Base-by-base conservation (phyloP, 805 yeast genomes). In the Saturnispora ahearnii region DNA sequence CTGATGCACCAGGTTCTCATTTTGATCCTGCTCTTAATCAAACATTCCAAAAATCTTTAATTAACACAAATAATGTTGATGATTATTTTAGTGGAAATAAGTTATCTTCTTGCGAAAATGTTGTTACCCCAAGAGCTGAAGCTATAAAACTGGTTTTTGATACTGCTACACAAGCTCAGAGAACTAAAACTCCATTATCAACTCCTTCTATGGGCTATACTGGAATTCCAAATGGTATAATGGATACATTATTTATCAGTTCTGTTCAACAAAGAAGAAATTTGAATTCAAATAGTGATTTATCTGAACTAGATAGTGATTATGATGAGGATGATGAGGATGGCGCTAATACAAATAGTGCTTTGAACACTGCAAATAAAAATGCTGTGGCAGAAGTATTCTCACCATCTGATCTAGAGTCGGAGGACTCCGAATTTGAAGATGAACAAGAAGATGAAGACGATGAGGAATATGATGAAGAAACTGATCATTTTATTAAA, bases 101-200 rank as follows among this genome's bases (percentile, higher is more conserved):
- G 42, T 32, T 53, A 1, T 44, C 45, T n/a, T 24, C 45, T 8
- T 46, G 43, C 18, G 55, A 46, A 21, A 49, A 45, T 8, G 51
- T 49, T 21, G 49, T 60, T 13, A 66, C 71, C 3, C 72, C 72
- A 18, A 59, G 72, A 46, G 71, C 67, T 12, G 70, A 67, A 46
- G 69, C 69, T n/a, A 68, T 68, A 46, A 58, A 59, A 46, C 51
- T 66, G 45, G 71, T 67, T 31, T 68, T 68, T 52, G 69, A 66
- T 53, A 64, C 70, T 1, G 69, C 66, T 26, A 64, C 59, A 26
- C 61, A 55, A 31, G 58, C 64, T n/a, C 66, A 63, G 50, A 51
- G 67, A 32, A 43, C 38, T 15, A 37, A 44, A 12, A 44, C 44
- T 12, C 44, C 51, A 4, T n/a, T 37, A 12, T 32, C 42, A 31